Evolutionary conservation across 306 rosid genomes (phyloP).

Genomic region (Quercus suber): DNA sequence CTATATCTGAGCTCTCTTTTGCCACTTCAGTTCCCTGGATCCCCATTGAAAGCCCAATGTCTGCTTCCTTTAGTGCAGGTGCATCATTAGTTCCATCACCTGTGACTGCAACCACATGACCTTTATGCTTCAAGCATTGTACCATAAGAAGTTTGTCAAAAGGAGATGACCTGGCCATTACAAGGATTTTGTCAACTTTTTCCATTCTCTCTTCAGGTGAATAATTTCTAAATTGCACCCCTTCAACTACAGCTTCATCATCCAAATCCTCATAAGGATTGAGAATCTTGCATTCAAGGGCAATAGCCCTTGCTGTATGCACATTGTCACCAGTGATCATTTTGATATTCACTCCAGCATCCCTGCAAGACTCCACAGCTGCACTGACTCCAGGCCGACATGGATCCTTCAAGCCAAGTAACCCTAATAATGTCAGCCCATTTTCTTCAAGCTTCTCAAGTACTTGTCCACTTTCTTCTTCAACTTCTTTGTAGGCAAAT

Average conservation of each 20-base stretch:
- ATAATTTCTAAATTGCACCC: conserved; percentile 19
- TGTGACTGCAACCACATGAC: conserved; percentile 30
- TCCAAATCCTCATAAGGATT: neutral
- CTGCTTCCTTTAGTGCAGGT: conserved; percentile 26
- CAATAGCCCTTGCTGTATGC: conserved; percentile 24
- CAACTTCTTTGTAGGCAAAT: conserved; percentile 8
- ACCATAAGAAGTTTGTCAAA: conserved; percentile 29
- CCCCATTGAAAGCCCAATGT: conserved; percentile 31
- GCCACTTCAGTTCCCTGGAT: conserved; percentile 30
- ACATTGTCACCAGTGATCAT: conserved; percentile 27
- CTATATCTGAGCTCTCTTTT: conserved; percentile 28
- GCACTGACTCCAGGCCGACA: conserved; percentile 14
- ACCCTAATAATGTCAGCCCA: conserved; percentile 6
- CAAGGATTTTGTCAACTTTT: conserved; percentile 10
- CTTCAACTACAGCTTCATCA: conserved; percentile 8
- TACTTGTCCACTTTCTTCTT: neutral
- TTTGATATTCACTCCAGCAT: conserved; percentile 21
- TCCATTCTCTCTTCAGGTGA: conserved; percentile 20
- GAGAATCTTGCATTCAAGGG: conserved; percentile 19
- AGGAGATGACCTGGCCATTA: conserved; percentile 28
- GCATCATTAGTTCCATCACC: conserved; percentile 33
- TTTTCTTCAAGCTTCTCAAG: conserved; percentile 17
- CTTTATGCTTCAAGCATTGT: conserved; percentile 22
- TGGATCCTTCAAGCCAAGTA: conserved; percentile 25
- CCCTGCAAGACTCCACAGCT: conserved; percentile 23